A percentile compares a stretch with the other conserved stretches of the same genome.
phyloP scores from a whole-genome alignment of 2,329 filamentous ascomycete species.

The Rosellinia necatrix region DNA sequence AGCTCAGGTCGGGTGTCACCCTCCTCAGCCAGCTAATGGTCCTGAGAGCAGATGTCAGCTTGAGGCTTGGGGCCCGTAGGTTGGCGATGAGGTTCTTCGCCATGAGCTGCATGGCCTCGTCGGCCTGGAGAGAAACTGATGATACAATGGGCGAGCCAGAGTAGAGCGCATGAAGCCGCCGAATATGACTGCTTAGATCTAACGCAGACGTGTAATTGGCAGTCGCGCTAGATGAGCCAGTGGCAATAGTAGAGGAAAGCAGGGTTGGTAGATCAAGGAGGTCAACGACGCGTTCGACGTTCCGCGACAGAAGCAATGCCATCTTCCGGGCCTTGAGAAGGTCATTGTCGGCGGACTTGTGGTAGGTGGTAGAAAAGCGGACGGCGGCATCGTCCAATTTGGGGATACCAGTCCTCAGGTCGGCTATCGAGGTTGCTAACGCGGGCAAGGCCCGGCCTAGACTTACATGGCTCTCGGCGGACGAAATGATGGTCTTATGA shows the following conservation, averaged over 20 bases:
- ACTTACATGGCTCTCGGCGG: slow-evolving; percentile 76
- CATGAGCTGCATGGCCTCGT: slow-evolving; percentile 87
- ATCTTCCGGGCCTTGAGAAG: slow-evolving; percentile 76
- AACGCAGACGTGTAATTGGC: slow-evolving; percentile 87
- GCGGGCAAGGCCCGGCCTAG: slow-evolving; percentile 73
- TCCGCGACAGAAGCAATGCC: slow-evolving; percentile 79
- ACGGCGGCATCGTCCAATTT: slow-evolving; percentile 78
- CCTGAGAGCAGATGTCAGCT: slow-evolving; percentile 86
- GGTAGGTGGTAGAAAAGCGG: slow-evolving; percentile 81
- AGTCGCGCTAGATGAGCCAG: slow-evolving; percentile 55
- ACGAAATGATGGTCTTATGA: slow-evolving; percentile 81
- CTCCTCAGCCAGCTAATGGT: slow-evolving; percentile 90
- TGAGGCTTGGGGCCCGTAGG: slow-evolving; percentile 77
- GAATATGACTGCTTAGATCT: slow-evolving; percentile 92
- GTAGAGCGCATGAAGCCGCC: slow-evolving; percentile 81
- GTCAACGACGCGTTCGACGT: slow-evolving; percentile 87
- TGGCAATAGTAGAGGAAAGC: slow-evolving; percentile 76
- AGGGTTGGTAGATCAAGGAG: slow-evolving; percentile 88
- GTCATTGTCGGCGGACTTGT: slow-evolving; percentile 70
- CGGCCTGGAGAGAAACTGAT: slow-evolving; percentile 76
- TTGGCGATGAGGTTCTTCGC: slow-evolving; percentile 80
- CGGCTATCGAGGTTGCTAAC: slow-evolving; percentile 67
- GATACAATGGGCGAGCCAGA: slow-evolving; percentile 76
- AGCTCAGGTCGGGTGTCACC: slow-evolving; percentile 78
- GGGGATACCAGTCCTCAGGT: slow-evolving; percentile 74